Evolutionary conservation across 345 rosid species (phyloP).

Genomic region (Mangifera indica): DNA sequence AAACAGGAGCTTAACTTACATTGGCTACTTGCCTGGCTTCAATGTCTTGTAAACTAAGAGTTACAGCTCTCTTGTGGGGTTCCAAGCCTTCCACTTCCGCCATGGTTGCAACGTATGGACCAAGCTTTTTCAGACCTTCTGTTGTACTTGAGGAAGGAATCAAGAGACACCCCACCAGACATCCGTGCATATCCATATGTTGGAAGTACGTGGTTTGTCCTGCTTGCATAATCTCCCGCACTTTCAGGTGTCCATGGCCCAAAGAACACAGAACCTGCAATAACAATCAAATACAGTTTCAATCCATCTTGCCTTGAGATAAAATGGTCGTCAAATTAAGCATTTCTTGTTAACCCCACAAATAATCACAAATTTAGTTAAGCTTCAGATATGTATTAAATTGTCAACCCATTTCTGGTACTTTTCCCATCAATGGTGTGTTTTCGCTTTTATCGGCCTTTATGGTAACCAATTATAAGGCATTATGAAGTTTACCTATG

Average conservation of each 20-base stretch:
- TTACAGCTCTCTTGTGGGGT: slow-evolving; percentile 90
- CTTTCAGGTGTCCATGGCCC: slow-evolving; percentile 98
- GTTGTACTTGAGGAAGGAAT: slow-evolving; percentile 89
- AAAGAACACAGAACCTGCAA: slow-evolving; percentile 75
- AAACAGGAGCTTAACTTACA: slow-evolving; percentile 15
- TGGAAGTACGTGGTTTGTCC: slow-evolving; percentile 88
- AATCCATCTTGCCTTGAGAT: background rate
- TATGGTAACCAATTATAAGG: too few species aligned
- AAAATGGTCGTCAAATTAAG: background rate
- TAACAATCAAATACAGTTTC: background rate
- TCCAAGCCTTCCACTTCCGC: slow-evolving; percentile 88
- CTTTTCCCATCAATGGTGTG: too few species aligned
- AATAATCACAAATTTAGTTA: background rate
- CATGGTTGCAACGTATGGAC: slow-evolving; percentile 82
- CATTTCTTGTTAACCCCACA: background rate
- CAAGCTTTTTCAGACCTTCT: slow-evolving; percentile 78
- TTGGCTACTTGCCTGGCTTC: slow-evolving; percentile 54
- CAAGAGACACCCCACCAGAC: slow-evolving; percentile 89
- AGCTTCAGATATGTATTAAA: background rate
- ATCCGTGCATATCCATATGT: slow-evolving; percentile 90
- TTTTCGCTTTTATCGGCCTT: too few species aligned
- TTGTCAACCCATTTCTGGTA: too few species aligned
- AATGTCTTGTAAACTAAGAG: slow-evolving; percentile 73
- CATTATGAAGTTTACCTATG: too few species aligned
- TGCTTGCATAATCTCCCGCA: slow-evolving; percentile 95